Evolutionary conservation across 495 filamentous ascomycete species (phyloP).

Genomic region (Hypoxylon subgilvum): DNA sequence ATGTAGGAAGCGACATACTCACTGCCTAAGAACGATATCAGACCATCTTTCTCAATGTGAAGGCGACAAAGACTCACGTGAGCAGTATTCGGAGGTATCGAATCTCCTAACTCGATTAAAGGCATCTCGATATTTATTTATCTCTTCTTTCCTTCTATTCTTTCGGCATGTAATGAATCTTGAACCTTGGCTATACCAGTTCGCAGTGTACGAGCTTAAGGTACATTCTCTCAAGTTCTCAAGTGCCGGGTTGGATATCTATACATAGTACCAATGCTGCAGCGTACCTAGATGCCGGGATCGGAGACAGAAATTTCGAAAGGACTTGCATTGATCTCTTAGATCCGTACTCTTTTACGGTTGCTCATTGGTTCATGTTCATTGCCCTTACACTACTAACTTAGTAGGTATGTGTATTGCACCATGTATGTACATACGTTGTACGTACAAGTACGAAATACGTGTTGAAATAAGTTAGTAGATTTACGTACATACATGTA

Average conservation of each 20-base stretch:
- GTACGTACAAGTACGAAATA: neutral
- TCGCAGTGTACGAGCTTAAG: too few species aligned
- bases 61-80: constrained; percentile 55
- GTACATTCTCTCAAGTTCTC: too few species aligned
- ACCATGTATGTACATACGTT: neutral
- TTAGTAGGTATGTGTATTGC: neutral
- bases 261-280: too few species aligned
- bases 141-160: neutral
- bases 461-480: too few species aligned
- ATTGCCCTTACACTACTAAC: too few species aligned
- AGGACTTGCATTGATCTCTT: too few species aligned
- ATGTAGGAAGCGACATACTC: constrained; percentile 94
- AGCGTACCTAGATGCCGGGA: constrained; percentile 34
- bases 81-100: constrained; percentile 65
- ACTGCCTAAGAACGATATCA: constrained; percentile 69
- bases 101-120: constrained; percentile 56
- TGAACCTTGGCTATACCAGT: too few species aligned
- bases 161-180: neutral
- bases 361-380: too few species aligned
- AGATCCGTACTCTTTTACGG: too few species aligned
- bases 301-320: constrained; percentile 36
- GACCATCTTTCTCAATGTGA: constrained; percentile 7
- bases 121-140: constrained; percentile 41
- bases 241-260: too few species aligned
- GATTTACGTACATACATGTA: neutral